These are phyloP conservation scores for Ilyonectria sp. DNA, from an alignment of 2,329 filamentous ascomycete species.

Conservation along the genomic window DNA sequence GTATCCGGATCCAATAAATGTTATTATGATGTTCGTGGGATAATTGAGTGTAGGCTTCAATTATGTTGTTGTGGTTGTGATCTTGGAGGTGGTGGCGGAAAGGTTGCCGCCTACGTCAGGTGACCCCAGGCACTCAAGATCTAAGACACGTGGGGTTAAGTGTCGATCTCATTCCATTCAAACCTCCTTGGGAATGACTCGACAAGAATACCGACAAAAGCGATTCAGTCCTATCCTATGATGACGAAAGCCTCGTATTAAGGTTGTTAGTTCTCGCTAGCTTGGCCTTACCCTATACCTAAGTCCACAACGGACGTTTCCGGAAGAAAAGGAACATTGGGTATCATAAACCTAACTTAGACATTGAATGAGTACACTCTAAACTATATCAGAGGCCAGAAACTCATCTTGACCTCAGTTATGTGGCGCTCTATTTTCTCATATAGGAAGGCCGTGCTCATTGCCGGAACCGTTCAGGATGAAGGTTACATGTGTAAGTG, in stretches of 20 bases:
- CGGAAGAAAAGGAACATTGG: neutral
- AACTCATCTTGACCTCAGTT: neutral
- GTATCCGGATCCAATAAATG: neutral
- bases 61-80: slow-evolving; percentile 9
- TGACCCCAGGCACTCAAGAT: slow-evolving; percentile 33
- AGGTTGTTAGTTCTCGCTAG: slow-evolving; percentile 1
- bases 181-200: slow-evolving; percentile 16
- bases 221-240: neutral
- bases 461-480: too few relatives aligned
- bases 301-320: neutral
- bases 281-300: slow-evolving; percentile 10
- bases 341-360: neutral
- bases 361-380: neutral
- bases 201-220: neutral
- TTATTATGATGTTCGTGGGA: neutral
- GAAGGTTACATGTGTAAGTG: too few relatives aligned
- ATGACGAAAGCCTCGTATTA: slow-evolving; percentile 1
- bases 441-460: too few relatives aligned
- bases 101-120: slow-evolving; percentile 32
- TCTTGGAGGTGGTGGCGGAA: slow-evolving; percentile 5
- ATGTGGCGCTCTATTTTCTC: neutral
- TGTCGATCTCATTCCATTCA: slow-evolving; percentile 43
- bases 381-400: neutral
- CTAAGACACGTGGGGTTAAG: slow-evolving; percentile 32
- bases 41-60: neutral